Evolutionary conservation across 108 stramenopile genomes (phyloP), one percentile per base, ranked within the genome.

Genomic region (Poteriospumella lacustris): DNA sequence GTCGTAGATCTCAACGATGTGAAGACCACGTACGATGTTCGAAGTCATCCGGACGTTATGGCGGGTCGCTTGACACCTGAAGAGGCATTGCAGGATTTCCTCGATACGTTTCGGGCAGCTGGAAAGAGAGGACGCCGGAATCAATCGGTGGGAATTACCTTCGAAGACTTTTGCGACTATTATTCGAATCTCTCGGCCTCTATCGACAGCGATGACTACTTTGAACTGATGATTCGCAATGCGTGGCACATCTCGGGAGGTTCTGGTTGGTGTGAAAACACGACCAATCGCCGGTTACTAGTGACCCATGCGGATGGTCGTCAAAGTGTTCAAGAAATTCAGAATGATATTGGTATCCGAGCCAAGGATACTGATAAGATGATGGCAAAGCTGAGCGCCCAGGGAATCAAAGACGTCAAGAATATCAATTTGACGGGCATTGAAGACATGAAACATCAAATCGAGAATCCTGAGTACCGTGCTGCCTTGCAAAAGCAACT

Each of bases 221-320:
- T 88, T 43, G 87, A 86, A 80, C 88, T 87, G 31, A 88, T 89
- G 86, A 85, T 89, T 64, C 68, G 88, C 56, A 87, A 86, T 43
- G 78, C 82, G 0, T 85, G 85, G 85, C 73, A 42, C 28, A 81
- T 88, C 1, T 41, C 81, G 31, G 88, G 88, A 3, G 88, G 88
- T 0, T 28, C 41, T 0, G 88, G 85, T n/a, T 73, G 47, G 56
- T 56, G 56, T 42, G 79, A 43, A 1, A 87, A 85, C 76, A 83
- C 84, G 24, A 60, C 82, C 0, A 67, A 78, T 41, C 59, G 76
- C 28, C 60, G 87, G 31, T 82, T 88, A 9, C 84, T 89, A 26
- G 87, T 87, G 40, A 88, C 83, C 0, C 78, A 85, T 15, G 44
- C 47, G 29, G 81, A 82, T 47, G 88, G 87, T 26, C 44, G 68